Base-by-base conservation (phyloP, 2,329 filamentous ascomycete genomes). In the Ophiostoma ips region DNA sequence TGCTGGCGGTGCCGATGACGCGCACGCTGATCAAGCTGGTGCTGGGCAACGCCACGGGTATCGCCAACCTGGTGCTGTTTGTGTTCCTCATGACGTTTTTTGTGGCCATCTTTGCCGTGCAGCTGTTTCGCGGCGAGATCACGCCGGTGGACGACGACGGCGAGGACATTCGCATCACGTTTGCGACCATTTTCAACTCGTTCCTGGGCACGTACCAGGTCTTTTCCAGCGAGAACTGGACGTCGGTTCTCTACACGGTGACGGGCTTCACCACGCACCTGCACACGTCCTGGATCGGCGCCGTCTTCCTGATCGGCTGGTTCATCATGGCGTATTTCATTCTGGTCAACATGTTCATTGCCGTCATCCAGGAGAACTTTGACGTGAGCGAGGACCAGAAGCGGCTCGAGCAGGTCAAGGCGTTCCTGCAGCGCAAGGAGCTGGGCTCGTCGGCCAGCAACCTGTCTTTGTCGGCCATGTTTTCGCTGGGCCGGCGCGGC, bases 301-400 rank as follows among this genome's bases (percentile, higher is more conserved):
- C 90, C 9, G 74, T 86, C 1, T 95, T 98, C 59, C 75, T 95
- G 58, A 87, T 95, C 55, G 76, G 89, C 57, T 98, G 92, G 92
- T 96, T 95, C 65, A 92, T 95, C 51, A 75, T 98, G 40, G 77
- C 88, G 6, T 95, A 94, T 64, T 90, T 96, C 63, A 94, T 98
- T 67, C 77, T 96, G 54, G 70, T 98, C 69, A 98, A 96, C 62
- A 98, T 98, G 92, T 98, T 98, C 72, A 96, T 98, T 85, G 92
- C 92, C 72, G 92, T 98, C 68, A 98, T 98, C 57, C 92, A 98
- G 65, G 92, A 98, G 63, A 98, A 95, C 61, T 98, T 98, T 63
- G 92, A 98, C 66, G 88, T 98, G 24, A 94, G 89, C 3, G 92
- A 98, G 63, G 94, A 98, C 62, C 89, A 96, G 64, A 98, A 98